These are phyloP conservation scores for Porcisia hertigi DNA, from an alignment of 208 protist genomes.

Conservation along the genomic window DNA sequence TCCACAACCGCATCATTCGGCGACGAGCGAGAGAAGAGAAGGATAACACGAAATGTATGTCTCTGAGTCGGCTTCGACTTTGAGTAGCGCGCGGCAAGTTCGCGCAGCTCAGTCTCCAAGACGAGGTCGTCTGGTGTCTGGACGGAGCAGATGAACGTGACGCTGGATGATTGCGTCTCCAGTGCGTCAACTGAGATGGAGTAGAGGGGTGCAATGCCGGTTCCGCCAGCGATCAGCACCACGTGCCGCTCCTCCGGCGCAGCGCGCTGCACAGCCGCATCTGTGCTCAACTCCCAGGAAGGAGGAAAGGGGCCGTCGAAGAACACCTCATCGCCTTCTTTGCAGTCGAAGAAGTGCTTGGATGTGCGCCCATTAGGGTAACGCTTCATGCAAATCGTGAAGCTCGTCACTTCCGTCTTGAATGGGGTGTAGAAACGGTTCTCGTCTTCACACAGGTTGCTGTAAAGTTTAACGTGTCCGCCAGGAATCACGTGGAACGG, in stretches of 20 bases:
- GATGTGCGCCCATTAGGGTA: constrained; percentile 50
- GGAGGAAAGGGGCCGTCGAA: constrained; percentile 62
- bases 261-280: constrained; percentile 32
- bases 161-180: constrained; percentile 33
- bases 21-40: constrained; percentile 8
- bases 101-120: constrained; percentile 43
- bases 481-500: constrained; percentile 46
- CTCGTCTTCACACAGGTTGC: constrained; percentile 20
- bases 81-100: constrained; percentile 29
- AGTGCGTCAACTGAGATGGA: constrained; percentile 53
- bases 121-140: constrained; percentile 40
- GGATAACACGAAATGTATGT: constrained; percentile 21
- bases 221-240: constrained; percentile 67
- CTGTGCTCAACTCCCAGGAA: constrained; percentile 42
- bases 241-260: constrained; percentile 37
- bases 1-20: not conserved
- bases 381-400: constrained; percentile 58
- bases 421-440: constrained; percentile 62
- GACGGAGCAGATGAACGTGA: constrained; percentile 58
- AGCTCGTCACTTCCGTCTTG: constrained; percentile 40
- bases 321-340: constrained; percentile 43
- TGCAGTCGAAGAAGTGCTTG: constrained; percentile 41
- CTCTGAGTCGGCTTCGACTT: constrained; percentile 7
- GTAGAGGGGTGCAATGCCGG: constrained; percentile 65
- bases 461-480: constrained; percentile 58